Evolutionary conservation across 306 rosid species (phyloP).

Genomic region (Lathyrus tuberosus): DNA sequence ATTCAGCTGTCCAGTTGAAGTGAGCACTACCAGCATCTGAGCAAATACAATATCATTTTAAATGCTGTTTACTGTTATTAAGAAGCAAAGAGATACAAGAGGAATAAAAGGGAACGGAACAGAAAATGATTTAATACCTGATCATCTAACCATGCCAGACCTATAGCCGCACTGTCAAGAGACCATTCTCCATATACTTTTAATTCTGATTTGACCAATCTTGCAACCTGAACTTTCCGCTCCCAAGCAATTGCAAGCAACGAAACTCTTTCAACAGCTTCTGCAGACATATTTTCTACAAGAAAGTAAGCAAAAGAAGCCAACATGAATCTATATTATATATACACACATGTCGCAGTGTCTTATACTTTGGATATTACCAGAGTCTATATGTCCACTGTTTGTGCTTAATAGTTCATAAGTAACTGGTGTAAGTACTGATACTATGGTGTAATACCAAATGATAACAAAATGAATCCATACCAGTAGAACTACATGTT

Average conservation of each 20-base stretch:
- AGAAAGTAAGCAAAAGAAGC: constrained; percentile 39
- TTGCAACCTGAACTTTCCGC: constrained; percentile 91
- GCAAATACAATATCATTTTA: constrained; percentile 42
- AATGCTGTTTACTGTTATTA: constrained; percentile 21
- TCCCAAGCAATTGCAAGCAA: constrained; percentile 99
- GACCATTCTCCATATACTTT: constrained; percentile 84
- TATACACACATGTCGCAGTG: background rate
- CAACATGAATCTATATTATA: constrained; percentile 32
- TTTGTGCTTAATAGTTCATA: background rate
- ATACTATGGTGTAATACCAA: background rate
- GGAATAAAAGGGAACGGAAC: constrained; percentile 34
- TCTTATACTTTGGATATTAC: background rate
- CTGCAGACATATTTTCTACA: constrained; percentile 61
- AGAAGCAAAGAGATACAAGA: constrained; percentile 37
- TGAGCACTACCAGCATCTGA: constrained; percentile 91
- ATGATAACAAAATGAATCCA: constrained; percentile 41
- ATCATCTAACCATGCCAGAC: constrained; percentile 96
- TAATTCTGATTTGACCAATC: constrained; percentile 78
- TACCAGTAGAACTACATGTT: constrained; percentile 56
- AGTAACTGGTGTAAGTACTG: background rate
- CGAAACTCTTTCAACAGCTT: constrained; percentile 74
- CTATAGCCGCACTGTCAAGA: constrained; percentile 87
- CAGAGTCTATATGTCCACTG: background rate
- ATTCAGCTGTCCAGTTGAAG: constrained; percentile 75
- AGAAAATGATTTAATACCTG: constrained; percentile 57